Evolutionary conservation across 1,139 yeast genomes (phyloP).

Genomic region (Yamadazyma siamensis): DNA sequence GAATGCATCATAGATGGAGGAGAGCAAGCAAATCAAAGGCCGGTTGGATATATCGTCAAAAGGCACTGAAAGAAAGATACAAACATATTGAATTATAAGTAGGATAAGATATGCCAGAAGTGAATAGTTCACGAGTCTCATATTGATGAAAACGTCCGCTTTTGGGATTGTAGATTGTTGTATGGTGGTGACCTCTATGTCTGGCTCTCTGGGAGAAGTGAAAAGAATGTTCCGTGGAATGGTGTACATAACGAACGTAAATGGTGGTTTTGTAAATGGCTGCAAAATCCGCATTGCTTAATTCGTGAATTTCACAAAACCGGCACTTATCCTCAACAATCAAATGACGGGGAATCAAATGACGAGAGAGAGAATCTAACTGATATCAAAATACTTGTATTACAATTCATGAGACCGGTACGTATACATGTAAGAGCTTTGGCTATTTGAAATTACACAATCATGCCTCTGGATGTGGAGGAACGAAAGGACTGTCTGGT

Average conservation of each 20-base stretch:
- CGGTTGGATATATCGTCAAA: slow-evolving; percentile 40
- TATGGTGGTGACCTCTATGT: not conserved
- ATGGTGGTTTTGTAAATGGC: no score
- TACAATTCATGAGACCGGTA: no score
- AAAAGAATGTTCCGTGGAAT: slow-evolving; percentile 7
- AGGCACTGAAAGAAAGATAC: slow-evolving; percentile 40
- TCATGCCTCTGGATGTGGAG: no score
- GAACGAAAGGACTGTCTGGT: slow-evolving; percentile 20
- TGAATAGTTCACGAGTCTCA: slow-evolving; percentile 16
- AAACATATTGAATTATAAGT: slow-evolving; percentile 35
- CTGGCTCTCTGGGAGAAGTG: slow-evolving; percentile 1
- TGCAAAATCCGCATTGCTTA: no score
- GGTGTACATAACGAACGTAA: no score
- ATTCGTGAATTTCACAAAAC: no score
- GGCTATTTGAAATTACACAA: no score
- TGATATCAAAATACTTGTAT: no score
- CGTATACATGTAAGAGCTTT: no score
- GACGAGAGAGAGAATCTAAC: no score
- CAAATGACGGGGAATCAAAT: no score
- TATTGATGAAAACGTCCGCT: slow-evolving; percentile 4
- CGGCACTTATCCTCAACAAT: no score
- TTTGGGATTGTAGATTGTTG: not conserved
- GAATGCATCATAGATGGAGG: slow-evolving; percentile 23
- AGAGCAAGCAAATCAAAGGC: slow-evolving; percentile 29
- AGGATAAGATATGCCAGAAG: slow-evolving; percentile 25